Conservation (phyloP, 116 monocot species). For the Papilionanthe hybrid region DNA sequence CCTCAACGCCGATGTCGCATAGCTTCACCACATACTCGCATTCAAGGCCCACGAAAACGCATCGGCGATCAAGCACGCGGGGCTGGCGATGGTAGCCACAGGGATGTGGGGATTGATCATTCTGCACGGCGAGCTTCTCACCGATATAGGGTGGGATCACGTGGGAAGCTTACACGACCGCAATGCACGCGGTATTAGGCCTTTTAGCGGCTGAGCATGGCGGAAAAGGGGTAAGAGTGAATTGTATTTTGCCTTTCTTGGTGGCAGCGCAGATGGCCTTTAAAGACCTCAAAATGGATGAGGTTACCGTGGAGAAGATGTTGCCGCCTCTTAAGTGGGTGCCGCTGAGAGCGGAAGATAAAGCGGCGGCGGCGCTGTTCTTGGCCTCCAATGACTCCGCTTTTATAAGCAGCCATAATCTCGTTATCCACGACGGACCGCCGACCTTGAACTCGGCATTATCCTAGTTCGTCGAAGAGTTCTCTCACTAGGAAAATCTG, state of each 20-base stretch:
- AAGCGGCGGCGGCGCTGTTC: constrained; percentile 69
- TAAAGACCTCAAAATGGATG: neutral
- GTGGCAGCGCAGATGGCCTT: constrained; percentile 37
- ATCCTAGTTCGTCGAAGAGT: too few species aligned
- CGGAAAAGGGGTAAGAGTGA: constrained; percentile 45
- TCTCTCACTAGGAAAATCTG: too few species aligned
- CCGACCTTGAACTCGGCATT: constrained; percentile 28
- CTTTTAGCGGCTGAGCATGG: constrained; percentile 57
- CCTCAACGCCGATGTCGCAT: neutral
- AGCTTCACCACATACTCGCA: constrained; percentile 16
- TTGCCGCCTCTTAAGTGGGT: constrained; percentile 49
- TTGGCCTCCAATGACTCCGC: constrained; percentile 66
- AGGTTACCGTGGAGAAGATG: constrained; percentile 10
- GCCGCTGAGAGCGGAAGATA: constrained; percentile 40
- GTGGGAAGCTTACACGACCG: constrained; percentile 47
- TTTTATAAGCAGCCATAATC: constrained; percentile 73
- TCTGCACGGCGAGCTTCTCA: constrained; percentile 55
- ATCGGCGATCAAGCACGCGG: constrained; percentile 49
- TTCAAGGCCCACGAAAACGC: neutral
- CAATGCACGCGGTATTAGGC: constrained; percentile 56
- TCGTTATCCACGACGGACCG: constrained; percentile 15
- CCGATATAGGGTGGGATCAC: constrained; percentile 43
- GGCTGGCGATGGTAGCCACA: constrained; percentile 24
- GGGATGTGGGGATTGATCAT: constrained; percentile 35
- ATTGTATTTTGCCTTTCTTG: constrained; percentile 50